Conservation (phyloP, 352 stramenopile species). For the Globisporangium apiculatum region DNA sequence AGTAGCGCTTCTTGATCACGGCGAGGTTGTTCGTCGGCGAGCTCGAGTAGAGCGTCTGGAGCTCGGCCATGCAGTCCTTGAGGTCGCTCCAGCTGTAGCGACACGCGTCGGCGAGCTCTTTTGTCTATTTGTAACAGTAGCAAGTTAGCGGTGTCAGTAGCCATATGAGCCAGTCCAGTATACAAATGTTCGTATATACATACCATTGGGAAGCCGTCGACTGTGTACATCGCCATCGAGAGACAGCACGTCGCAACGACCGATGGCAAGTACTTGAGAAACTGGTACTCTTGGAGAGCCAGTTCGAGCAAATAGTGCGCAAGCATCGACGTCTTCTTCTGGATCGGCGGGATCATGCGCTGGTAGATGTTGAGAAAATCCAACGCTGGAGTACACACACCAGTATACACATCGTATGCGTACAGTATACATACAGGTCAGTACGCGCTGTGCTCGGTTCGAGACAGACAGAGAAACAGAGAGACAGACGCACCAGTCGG, state of each 20-base stretch:
- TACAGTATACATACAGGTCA: too few relatives aligned
- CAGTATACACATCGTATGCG: background rate
- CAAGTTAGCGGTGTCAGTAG: background rate
- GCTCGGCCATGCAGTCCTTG: conserved; percentile 77
- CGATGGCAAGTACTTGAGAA: conserved; percentile 80
- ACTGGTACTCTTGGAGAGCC: conserved; percentile 85
- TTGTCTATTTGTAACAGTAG: conserved; percentile 30
- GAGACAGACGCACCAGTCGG: conserved; percentile 52
- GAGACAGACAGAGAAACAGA: background rate
- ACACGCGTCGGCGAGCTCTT: conserved; percentile 74
- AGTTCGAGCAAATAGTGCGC: conserved; percentile 87
- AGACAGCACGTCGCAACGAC: conserved; percentile 80
- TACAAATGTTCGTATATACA: background rate
- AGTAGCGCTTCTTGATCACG: conserved; percentile 88
- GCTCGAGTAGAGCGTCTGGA: conserved; percentile 75
- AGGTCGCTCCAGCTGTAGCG: conserved; percentile 70
- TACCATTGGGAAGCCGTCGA: conserved; percentile 77
- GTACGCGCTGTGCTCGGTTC: background rate
- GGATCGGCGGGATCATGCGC: conserved; percentile 76
- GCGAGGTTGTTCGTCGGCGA: conserved; percentile 77
- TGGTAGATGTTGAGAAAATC: conserved; percentile 90
- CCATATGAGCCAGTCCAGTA: background rate
- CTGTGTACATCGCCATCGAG: conserved; percentile 81
- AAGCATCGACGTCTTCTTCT: conserved; percentile 82
- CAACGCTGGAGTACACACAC: conserved; percentile 32